These are phyloP conservation scores for Geotrichum siamense DNA, from an alignment of 1,139 yeast species.

Conservation along the genomic window DNA sequence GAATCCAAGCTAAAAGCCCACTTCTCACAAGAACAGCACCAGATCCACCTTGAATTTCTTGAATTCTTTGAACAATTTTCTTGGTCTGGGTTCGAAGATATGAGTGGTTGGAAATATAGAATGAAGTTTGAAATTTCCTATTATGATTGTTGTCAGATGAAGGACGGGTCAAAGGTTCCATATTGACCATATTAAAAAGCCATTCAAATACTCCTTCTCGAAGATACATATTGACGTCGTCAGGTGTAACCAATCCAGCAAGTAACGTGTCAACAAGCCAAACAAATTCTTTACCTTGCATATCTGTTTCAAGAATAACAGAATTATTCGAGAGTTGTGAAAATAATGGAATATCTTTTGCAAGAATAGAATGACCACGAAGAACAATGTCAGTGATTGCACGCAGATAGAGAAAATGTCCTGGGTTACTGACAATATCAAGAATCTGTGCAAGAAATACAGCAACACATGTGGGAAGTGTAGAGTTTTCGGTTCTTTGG, in stretches of 20 bases:
- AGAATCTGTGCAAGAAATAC: slow-evolving; percentile 47
- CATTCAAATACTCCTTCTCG: slow-evolving; percentile 58
- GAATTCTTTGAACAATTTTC: slow-evolving; percentile 44
- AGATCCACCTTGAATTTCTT: slow-evolving; percentile 54
- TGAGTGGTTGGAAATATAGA: slow-evolving; percentile 13
- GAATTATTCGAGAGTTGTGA: slow-evolving; percentile 38
- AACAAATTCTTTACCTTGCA: slow-evolving; percentile 46
- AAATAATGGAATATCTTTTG: slow-evolving; percentile 60
- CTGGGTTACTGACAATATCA: slow-evolving; percentile 56
- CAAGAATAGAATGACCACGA: slow-evolving; percentile 47
- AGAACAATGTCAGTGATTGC: slow-evolving; percentile 38
- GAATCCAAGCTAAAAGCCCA: slow-evolving; percentile 45
- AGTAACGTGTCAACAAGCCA: slow-evolving; percentile 58
- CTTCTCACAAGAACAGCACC: slow-evolving; percentile 55
- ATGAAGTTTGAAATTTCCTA: slow-evolving; percentile 15
- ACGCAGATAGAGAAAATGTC: slow-evolving; percentile 65
- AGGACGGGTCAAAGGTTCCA: slow-evolving; percentile 36
- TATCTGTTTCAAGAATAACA: slow-evolving; percentile 40
- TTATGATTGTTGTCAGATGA: slow-evolving; percentile 4
- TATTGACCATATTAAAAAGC: slow-evolving; percentile 45
- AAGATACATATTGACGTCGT: slow-evolving; percentile 49
- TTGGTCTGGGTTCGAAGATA: slow-evolving; percentile 38
- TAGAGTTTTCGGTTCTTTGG: slow-evolving; percentile 27
- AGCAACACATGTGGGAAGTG: slow-evolving; percentile 40
- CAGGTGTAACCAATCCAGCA: slow-evolving; percentile 40